Evolutionary conservation across 805 yeast genomes (phyloP).

Genomic region (Nakazawaea populi): DNA sequence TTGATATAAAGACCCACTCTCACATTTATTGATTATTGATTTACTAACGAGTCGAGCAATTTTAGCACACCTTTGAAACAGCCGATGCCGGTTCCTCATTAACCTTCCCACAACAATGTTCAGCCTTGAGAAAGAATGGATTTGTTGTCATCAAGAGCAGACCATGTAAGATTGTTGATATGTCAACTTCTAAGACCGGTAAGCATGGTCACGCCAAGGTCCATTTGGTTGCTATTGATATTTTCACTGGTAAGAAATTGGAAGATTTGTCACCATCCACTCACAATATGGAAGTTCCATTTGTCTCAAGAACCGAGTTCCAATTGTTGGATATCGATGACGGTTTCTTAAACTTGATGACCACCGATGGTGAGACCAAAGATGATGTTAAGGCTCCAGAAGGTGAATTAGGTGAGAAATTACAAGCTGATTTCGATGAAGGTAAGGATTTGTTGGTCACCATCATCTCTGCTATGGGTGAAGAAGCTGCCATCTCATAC

Average conservation of each 20-base stretch:
- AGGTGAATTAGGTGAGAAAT: conserved; percentile 91
- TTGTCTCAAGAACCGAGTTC: conserved; percentile 92
- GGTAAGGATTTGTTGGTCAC: conserved; percentile 98
- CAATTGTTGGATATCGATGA: conserved; percentile 98
- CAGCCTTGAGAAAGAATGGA: conserved; percentile 99
- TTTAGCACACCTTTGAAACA: conserved; percentile 89
- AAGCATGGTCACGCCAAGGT: conserved; percentile 99
- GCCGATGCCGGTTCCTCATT: conserved; percentile 98
- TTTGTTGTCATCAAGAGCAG: conserved; percentile 98
- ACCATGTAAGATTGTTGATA: conserved; percentile 99
- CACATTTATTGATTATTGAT: neutral
- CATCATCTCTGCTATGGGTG: conserved; percentile 97
- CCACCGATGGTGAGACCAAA: conserved; percentile 96
- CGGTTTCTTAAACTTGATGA: conserved; percentile 95
- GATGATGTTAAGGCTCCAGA: conserved; percentile 99
- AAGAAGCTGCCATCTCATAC: conserved; percentile 98
- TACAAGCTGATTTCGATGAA: conserved; percentile 91
- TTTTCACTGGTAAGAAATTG: conserved; percentile 98
- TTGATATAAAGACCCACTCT: neutral
- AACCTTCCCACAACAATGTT: conserved; percentile 99
- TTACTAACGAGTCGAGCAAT: conserved; percentile 1
- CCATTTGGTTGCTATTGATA: conserved; percentile 97
- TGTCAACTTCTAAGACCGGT: conserved; percentile 99
- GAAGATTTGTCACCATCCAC: conserved; percentile 99
- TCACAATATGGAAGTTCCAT: conserved; percentile 99